Evolutionary conservation across 2,329 filamentous ascomycete species (phyloP), one percentile per base, ranked within the genome.

Genomic region (Beauveria sp.): DNA sequence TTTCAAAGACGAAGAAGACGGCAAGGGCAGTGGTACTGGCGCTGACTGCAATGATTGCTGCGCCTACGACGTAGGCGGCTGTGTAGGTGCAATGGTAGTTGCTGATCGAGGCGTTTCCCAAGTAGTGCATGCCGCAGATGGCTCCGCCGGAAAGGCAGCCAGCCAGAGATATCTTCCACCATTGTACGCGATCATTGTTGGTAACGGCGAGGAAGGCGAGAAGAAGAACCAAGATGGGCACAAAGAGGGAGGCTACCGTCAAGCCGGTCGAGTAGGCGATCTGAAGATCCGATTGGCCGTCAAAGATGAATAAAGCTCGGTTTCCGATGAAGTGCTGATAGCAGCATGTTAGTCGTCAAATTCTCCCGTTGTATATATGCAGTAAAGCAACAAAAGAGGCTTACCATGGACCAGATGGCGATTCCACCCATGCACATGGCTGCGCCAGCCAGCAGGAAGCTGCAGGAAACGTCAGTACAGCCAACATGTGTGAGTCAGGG

Each of bases 41-140:
- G 9, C 84, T 80, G 3, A 91, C 81, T 5, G 91, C 88, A 64
- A 96, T 91, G 51, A 88, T 71, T 22, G 85, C 84, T 5, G 91
- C 84, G 2, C 87, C 89, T 2, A 87, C 75, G 18, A 96, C 81
- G 68, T 86, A 85, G 24, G 74, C 75, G 16, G 76, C 69, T 3
- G 75, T 72, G 66, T 93, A 92, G 12, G 78, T 74, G 67, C 89
- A 87, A 4, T 71, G 74, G 69, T 95, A 96, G 71, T 96, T 93
- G 30, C 81, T 80, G 64, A 93, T 91, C 40, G 90, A 91, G 38
- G 88, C 83, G 70, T 96, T 92, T n/a, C 90, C 90, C 20, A 93
- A 78, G 68, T 95, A 96, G 72, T 96, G 90, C 91, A 96, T 95
- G 38, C 88, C 89, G 63, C 88, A 91, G 55, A 95, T 87, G 24